Evolutionary conservation across 73 alveolate genomes (phyloP).

Genomic region (Paramecium caudatum): DNA sequence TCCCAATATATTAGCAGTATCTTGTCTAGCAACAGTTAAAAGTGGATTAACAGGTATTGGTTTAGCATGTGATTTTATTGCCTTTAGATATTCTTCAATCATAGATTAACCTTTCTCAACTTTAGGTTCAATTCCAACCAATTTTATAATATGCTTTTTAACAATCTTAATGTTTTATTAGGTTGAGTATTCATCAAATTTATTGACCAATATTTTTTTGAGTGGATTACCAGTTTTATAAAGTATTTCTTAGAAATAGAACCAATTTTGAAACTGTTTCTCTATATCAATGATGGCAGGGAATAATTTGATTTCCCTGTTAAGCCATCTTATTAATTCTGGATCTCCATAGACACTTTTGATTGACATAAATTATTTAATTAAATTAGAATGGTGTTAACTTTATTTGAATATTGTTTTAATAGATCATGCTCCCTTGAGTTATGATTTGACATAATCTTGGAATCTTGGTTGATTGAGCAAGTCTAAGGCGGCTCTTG

Average conservation of each 20-base stretch:
- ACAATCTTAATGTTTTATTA: constrained; percentile 53
- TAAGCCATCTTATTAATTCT: constrained; percentile 61
- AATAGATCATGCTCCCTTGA: constrained; percentile 59
- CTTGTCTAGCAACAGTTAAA: constrained; percentile 10
- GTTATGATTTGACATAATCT: constrained; percentile 55
- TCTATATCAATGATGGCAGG: constrained; percentile 63
- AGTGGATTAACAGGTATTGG: constrained; percentile 25
- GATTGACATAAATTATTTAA: too few relatives aligned
- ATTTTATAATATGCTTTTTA: constrained; percentile 54
- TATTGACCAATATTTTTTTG: constrained; percentile 45
- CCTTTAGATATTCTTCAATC: constrained; percentile 52
- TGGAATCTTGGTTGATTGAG: constrained; percentile 53
- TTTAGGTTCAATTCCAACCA: constrained; percentile 59
- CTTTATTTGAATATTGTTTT: neutral
- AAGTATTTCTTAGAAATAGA: constrained; percentile 54
- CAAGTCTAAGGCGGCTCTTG: constrained; percentile 38
- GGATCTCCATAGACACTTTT: constrained; percentile 61
- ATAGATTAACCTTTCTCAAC: constrained; percentile 63
- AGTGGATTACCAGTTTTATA: constrained; percentile 58
- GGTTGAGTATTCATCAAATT: constrained; percentile 59
- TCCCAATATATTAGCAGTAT: constrained; percentile 10
- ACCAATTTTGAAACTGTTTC: constrained; percentile 58
- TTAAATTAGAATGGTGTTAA: constrained; percentile 9
- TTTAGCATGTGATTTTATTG: neutral
- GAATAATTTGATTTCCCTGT: constrained; percentile 34